Percentiles rank a stretch among this genome's conserved stretches.
These are phyloP conservation scores for Anthostomella pinea DNA, from an alignment of 2,329 filamentous ascomycete genomes.

Conservation along the genomic window DNA sequence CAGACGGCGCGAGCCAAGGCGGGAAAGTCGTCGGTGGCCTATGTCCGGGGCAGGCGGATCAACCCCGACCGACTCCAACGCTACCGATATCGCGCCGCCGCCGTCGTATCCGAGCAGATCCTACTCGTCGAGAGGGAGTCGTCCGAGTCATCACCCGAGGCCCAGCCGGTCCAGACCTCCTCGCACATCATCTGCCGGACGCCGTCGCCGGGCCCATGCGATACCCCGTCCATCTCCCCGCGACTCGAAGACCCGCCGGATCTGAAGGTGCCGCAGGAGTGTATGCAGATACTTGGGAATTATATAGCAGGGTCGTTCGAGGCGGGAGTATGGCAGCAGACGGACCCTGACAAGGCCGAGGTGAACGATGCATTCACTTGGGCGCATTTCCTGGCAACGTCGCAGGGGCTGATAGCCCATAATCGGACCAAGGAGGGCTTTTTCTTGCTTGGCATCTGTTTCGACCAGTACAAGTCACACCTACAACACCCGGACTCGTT, in stretches of 20 bases:
- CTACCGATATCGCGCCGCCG: conserved; percentile 25
- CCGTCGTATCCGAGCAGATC: conserved; percentile 28
- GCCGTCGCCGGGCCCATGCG: conserved; percentile 23
- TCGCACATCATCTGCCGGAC: conserved; percentile 27
- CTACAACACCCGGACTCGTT: conserved; percentile 26
- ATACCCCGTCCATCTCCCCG: conserved; percentile 19
- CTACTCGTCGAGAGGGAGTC: conserved; percentile 21
- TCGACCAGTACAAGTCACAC: conserved; percentile 28
- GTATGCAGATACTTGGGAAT: conserved; percentile 27
- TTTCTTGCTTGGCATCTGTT: conserved; percentile 24
- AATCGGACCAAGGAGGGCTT: conserved; percentile 27
- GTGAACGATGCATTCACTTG: conserved; percentile 29
- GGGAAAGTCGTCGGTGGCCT: conserved; percentile 28
- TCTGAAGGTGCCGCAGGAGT: conserved; percentile 25
- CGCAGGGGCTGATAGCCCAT: conserved; percentile 29
- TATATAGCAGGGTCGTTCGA: conserved; percentile 25
- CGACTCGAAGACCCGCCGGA: conserved; percentile 25
- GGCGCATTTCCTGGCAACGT: conserved; percentile 29
- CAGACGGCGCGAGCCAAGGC: conserved; percentile 27
- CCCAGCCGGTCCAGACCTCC: conserved; percentile 3
- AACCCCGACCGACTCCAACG: conserved; percentile 29
- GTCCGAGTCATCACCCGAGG: conserved; percentile 5
- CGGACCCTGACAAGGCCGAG: conserved; percentile 15
- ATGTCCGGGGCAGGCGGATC: conserved; percentile 27
- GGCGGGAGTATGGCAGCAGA: conserved; percentile 23